Evolutionary conservation across 2,329 filamentous ascomycete species (phyloP).

Genomic region (Colletotrichum somersetense): DNA sequence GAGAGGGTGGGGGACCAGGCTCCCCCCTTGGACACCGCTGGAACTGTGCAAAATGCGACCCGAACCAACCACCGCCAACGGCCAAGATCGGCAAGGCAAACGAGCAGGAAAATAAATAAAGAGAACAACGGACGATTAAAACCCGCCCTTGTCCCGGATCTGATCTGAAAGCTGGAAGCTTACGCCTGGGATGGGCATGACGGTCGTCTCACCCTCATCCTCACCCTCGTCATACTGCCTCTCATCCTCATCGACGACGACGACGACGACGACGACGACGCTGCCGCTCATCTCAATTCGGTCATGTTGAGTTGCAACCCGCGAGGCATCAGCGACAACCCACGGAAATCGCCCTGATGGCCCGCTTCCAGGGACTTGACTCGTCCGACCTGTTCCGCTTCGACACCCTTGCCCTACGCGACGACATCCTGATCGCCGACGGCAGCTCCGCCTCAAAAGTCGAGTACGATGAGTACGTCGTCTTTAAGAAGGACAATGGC

Average conservation of each 20-base stretch:
- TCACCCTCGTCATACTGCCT: background rate
- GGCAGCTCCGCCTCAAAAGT: constrained; percentile 49
- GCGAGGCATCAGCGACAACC: constrained; percentile 15
- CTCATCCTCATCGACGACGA: constrained; percentile 14
- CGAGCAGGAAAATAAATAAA: background rate
- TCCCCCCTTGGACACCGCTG: constrained; percentile 13
- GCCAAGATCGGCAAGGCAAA: constrained; percentile 33
- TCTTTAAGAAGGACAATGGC: constrained; percentile 48
- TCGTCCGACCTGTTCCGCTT: constrained; percentile 54
- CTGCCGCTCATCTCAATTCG: background rate
- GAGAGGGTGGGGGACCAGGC: background rate
- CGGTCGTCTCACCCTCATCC: constrained; percentile 12
- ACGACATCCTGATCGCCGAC: constrained; percentile 51
- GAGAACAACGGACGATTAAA: constrained; percentile 17
- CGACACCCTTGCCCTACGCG: constrained; percentile 50
- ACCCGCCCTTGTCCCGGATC: constrained; percentile 10
- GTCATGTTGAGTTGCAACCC: constrained; percentile 34
- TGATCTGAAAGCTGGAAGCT: background rate
- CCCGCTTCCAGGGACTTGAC: constrained; percentile 38
- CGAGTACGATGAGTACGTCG: constrained; percentile 56
- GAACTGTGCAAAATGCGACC: constrained; percentile 4
- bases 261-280: no score
- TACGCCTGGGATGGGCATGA: constrained; percentile 10
- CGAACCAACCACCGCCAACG: constrained; percentile 32
- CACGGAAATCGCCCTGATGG: constrained; percentile 35